phyloP scores from a whole-genome alignment of 2,329 filamentous ascomycete species.

The Pseudogymnoascus sp. region DNA sequence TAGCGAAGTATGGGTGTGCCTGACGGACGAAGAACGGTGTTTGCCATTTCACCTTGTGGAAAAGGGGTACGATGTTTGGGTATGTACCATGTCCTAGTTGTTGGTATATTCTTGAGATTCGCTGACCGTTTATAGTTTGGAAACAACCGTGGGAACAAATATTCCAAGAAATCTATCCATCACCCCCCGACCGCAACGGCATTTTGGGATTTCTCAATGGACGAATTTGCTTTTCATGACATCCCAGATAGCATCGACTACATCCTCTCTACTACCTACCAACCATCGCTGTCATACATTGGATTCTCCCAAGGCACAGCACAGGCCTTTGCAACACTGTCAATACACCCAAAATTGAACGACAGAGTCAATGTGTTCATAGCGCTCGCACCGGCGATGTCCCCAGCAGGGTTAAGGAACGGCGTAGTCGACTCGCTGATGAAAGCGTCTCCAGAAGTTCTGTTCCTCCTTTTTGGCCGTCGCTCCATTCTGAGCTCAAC shows the following conservation, averaged over 20 bases:
- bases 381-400: constrained; percentile 92
- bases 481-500: constrained; percentile 86
- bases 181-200: constrained; percentile 63
- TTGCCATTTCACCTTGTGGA: constrained; percentile 86
- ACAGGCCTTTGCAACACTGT: constrained; percentile 88
- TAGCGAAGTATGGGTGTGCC: constrained; percentile 94
- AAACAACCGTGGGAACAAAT: constrained; percentile 98
- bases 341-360: constrained; percentile 87
- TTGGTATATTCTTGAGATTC: neutral
- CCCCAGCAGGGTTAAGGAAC: constrained; percentile 81
- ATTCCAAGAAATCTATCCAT: constrained; percentile 87
- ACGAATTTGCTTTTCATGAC: constrained; percentile 96
- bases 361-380: constrained; percentile 94
- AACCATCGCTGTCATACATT: constrained; percentile 84
- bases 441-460: constrained; percentile 84
- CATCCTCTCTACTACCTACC: constrained; percentile 74
- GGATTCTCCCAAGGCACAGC: constrained; percentile 96
- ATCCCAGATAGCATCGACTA: constrained; percentile 93
- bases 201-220: constrained; percentile 98
- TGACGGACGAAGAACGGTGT: constrained; percentile 78
- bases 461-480: constrained; percentile 88
- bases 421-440: constrained; percentile 87
- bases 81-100: constrained; percentile 34
- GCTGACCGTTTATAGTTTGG: constrained; percentile 56
- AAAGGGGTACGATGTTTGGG: constrained; percentile 91